Conservation (phyloP, 1,139 yeast genomes). For the Kurtzmaniella quercitrusa region DNA sequence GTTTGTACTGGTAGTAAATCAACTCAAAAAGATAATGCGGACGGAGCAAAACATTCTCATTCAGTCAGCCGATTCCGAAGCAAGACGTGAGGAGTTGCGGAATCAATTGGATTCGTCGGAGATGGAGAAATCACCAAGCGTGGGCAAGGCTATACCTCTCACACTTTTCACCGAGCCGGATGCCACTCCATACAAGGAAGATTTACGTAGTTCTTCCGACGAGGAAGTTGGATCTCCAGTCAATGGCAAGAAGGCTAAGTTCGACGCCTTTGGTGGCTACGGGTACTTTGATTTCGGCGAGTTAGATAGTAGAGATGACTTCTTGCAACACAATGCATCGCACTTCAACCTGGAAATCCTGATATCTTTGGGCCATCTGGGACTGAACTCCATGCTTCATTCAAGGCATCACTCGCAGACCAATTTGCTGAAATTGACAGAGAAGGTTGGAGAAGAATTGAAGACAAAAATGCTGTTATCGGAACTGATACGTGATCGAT, state of each 20-base stretch:
- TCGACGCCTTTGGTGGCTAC: constrained; percentile 59
- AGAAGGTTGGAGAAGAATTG: constrained; percentile 12
- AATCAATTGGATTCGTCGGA: constrained; percentile 34
- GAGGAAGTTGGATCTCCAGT: constrained; percentile 7
- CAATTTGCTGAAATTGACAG: constrained; percentile 20
- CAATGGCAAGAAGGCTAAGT: constrained; percentile 14
- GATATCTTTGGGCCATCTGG: constrained; percentile 7
- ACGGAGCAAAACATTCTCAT: constrained; percentile 31
- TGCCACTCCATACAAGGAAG: constrained; percentile 14
- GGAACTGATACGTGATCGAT: constrained; percentile 35
- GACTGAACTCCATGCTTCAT: constrained; percentile 10
- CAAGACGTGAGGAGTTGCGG: constrained; percentile 33
- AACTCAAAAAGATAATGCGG: constrained; percentile 46
- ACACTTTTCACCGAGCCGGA: constrained; percentile 19
- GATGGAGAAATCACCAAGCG: background rate
- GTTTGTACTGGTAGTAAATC: constrained; percentile 54
- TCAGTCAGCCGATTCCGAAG: constrained; percentile 32
- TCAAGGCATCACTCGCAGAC: constrained; percentile 32
- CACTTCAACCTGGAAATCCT: constrained; percentile 26
- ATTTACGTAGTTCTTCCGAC: constrained; percentile 2
- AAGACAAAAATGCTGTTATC: constrained; percentile 29
- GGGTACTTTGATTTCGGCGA: constrained; percentile 75
- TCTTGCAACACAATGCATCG: constrained; percentile 28
- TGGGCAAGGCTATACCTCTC: constrained; percentile 8
- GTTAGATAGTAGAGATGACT: constrained; percentile 30